Evolutionary conservation across 495 filamentous ascomycete genomes (phyloP).

Genomic region (Podospora fimiseda): DNA sequence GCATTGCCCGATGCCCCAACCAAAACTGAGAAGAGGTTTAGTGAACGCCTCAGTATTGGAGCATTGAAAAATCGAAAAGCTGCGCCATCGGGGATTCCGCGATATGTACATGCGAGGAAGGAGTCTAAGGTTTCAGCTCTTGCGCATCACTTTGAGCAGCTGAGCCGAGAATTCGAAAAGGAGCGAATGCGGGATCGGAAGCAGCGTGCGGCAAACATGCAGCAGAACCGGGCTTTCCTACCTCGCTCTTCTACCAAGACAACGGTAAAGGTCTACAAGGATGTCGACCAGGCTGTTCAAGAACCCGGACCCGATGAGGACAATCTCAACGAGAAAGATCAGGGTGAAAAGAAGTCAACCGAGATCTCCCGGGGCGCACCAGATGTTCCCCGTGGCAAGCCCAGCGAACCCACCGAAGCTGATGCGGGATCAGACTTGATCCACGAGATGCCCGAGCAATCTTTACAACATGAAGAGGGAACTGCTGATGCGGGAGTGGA

Average conservation of each 20-base stretch:
- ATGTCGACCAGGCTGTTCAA: constrained; percentile 86
- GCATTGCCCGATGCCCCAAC: constrained; percentile 28
- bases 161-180: constrained; percentile 94
- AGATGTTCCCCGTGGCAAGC: constrained; percentile 26
- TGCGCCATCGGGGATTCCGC: constrained; percentile 76
- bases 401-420: constrained; percentile 12
- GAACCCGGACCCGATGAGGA: constrained; percentile 75
- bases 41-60: constrained; percentile 56
- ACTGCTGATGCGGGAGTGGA: constrained; percentile 45
- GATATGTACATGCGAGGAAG: constrained; percentile 60
- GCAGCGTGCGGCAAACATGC: constrained; percentile 72
- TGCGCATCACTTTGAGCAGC: constrained; percentile 91
- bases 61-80: constrained; percentile 56
- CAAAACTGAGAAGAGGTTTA: constrained; percentile 63
- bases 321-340: constrained; percentile 17
- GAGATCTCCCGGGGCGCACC: constrained; percentile 11
- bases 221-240: constrained; percentile 69
- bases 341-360: constrained; percentile 12
- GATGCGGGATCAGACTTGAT: constrained; percentile 15
- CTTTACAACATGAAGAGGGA: constrained; percentile 34
- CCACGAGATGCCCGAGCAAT: no score
- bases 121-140: constrained; percentile 77
- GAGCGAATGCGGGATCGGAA: constrained; percentile 81
- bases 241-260: constrained; percentile 90
- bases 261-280: constrained; percentile 90